These are phyloP conservation scores for Croton setiger DNA, from an alignment of 441 rosid genomes.

Conservation along the genomic window DNA sequence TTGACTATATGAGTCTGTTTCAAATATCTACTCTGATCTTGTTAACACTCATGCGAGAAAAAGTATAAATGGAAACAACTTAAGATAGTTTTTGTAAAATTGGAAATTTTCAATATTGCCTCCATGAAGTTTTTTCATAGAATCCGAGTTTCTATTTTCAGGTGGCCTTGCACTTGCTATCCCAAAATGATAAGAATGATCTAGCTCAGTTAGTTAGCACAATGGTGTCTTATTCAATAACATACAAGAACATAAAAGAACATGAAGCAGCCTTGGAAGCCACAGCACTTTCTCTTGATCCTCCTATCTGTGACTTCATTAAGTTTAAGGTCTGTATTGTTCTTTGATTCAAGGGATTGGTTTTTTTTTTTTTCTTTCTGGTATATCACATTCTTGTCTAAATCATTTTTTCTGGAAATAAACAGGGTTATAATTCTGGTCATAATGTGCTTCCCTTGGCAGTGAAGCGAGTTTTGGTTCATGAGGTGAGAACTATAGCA, in stretches of 20 bases:
- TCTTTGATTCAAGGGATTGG: constrained; percentile 11
- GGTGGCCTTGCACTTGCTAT: constrained; percentile 82
- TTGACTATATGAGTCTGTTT: too few species aligned
- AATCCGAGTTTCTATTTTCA: constrained; percentile 32
- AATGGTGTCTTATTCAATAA: constrained; percentile 76
- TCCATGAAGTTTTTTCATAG: constrained; percentile 10
- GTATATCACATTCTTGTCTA: constrained; percentile 10
- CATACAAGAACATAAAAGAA: constrained; percentile 64
- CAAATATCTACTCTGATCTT: too few species aligned
- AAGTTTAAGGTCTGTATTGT: constrained; percentile 60
- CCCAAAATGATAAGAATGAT: constrained; percentile 73
- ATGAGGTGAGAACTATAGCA: constrained; percentile 60
- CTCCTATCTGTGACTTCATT: constrained; percentile 65
- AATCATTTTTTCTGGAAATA: constrained; percentile 26
- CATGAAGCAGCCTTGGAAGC: constrained; percentile 48
- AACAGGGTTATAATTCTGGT: constrained; percentile 60
- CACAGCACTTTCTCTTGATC: constrained; percentile 63
- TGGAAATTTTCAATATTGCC: constrained; percentile 4
- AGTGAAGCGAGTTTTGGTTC: constrained; percentile 84
- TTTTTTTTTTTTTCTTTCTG: constrained; percentile 14
- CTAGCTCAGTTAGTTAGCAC: constrained; percentile 56
- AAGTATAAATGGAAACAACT: too few species aligned
- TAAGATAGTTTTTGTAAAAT: too few species aligned
- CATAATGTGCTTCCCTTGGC: constrained; percentile 65
- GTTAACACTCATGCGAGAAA: too few species aligned